Conservation (phyloP, 2,329 filamentous ascomycete genomes). For the Colletotrichum phormii region DNA sequence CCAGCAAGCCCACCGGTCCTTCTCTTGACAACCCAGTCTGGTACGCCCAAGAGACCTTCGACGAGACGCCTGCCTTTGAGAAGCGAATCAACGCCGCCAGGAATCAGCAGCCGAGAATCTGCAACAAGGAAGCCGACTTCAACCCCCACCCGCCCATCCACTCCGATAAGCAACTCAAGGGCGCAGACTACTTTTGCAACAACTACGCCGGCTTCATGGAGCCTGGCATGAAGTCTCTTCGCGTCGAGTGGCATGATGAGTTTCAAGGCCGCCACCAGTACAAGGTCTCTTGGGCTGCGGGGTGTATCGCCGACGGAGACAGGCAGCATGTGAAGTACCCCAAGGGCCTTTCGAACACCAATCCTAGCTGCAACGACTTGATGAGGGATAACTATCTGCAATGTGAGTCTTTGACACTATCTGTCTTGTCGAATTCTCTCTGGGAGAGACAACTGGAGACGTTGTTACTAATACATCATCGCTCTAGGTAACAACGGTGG, state of each 20-base stretch:
- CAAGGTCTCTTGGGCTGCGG: not conserved
- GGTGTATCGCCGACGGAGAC: not conserved
- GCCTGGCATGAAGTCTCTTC: not conserved
- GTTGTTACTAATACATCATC: not conserved
- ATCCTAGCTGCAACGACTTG: not conserved
- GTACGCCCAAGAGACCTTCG: not conserved
- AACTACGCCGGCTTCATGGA: not conserved
- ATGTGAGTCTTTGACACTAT: not conserved
- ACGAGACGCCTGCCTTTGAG: too few species aligned
- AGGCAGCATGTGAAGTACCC: not conserved
- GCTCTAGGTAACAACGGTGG: not conserved
- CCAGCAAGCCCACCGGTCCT: not conserved
- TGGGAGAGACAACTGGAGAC: not conserved
- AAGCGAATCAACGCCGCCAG: not conserved
- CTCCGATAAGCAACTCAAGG: not conserved
- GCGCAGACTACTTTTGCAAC: not conserved
- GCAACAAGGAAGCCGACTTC: not conserved
- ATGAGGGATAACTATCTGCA: not conserved
- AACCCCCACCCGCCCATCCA: not conserved
- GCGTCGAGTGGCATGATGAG: not conserved
- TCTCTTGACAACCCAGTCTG: not conserved
- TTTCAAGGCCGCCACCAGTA: not conserved
- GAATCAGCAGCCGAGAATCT: not conserved
- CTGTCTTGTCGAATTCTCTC: not conserved
- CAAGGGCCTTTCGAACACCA: not conserved